Base-by-base conservation (phyloP, 129 eudicot genomes). In the Artemisia argyi region DNA sequence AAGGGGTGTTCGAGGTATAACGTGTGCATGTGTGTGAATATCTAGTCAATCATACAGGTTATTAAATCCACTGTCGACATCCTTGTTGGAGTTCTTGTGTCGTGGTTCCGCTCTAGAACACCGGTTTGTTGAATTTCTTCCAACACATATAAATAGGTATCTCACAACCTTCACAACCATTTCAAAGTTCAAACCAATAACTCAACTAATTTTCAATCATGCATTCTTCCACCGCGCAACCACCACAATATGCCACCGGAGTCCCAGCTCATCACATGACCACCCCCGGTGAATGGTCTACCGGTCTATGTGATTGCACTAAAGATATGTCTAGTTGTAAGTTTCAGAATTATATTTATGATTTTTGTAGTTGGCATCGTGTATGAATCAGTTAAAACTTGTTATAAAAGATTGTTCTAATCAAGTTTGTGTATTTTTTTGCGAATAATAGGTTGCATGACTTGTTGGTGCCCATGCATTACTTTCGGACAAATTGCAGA, bases 381-480 rank as follows among this genome's bases (percentile, higher is more conserved):
- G 17, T 20, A 48, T 71, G 11, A 14, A 61, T 54, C 30, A 12
- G 51, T 52, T 5, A 11, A 7, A 30, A 4, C 13, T 5, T 26
- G 1, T 9, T n/a, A 35, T 18, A 14, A 8, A 49, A 14, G 32
- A 11, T 4, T 66, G 12, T 22, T 50, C 18, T 39, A 20, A 3
- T 61, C 5, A 13, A 54, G 35, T 10, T 28, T 66, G 52, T 85
- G 44, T 35, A 35, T 5, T 35, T 62, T 20, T 28, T 15, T 51
- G n/a, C n/a, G 5, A 51, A 16, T 60, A 51, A 7, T 75, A 86
- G 91, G 87, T 74, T 80, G 79, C 67, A 17, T 77, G 46, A 86
- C 91, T 11, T 77, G 48, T 24, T 80, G 85, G 65, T 86, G 88
- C 47, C 91, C 88, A 1, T 86, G 91, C 73, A 59, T 83, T 20